A percentile compares a stretch with the other conserved stretches of the same genome.
These are phyloP conservation scores for Hortiboletus flavorubellus DNA, from an alignment of 768 basidiomycete species.

Conservation along the genomic window DNA sequence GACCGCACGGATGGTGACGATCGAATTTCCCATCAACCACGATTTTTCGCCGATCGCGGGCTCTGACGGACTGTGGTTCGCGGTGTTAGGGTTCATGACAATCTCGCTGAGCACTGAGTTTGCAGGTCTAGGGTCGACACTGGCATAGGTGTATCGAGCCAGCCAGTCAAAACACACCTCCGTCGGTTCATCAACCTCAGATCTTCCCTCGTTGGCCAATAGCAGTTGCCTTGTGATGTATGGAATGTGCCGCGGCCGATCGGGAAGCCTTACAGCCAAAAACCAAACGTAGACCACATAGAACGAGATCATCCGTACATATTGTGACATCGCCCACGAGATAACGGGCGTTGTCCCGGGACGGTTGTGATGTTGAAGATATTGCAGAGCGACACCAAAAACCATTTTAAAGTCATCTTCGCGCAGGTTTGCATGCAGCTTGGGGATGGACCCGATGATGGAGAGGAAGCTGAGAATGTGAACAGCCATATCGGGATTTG, in stretches of 20 bases:
- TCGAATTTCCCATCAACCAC: conserved; percentile 83
- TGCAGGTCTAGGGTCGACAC: conserved; percentile 88
- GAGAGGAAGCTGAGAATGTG: conserved; percentile 92
- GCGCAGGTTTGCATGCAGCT: conserved; percentile 86
- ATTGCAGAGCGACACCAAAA: conserved; percentile 90
- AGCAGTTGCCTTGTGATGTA: conserved; percentile 86
- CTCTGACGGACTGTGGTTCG: conserved; percentile 34
- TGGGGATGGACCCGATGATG: conserved; percentile 77
- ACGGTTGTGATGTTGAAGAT: conserved; percentile 87
- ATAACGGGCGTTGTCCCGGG: conserved; percentile 53
- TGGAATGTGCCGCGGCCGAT: conserved; percentile 75
- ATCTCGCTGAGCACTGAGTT: conserved; percentile 76
- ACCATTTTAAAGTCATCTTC: conserved; percentile 90
- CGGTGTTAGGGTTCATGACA: conserved; percentile 55
- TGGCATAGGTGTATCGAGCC: conserved; percentile 89
- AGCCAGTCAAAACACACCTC: conserved; percentile 99
- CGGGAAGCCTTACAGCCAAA: conserved; percentile 76
- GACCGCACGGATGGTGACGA: conserved; percentile 78
- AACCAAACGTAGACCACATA: conserved; percentile 95
- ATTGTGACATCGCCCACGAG: conserved; percentile 87
- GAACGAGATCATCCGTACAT: conserved; percentile 86
- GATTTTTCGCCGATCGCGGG: conserved; percentile 57
- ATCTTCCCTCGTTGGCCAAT: conserved; percentile 75
- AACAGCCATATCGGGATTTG: conserved; percentile 88
- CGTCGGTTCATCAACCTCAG: conserved; percentile 78